Conservation (phyloP, 2,329 filamentous ascomycete species). For the Ilyonectria sp. region DNA sequence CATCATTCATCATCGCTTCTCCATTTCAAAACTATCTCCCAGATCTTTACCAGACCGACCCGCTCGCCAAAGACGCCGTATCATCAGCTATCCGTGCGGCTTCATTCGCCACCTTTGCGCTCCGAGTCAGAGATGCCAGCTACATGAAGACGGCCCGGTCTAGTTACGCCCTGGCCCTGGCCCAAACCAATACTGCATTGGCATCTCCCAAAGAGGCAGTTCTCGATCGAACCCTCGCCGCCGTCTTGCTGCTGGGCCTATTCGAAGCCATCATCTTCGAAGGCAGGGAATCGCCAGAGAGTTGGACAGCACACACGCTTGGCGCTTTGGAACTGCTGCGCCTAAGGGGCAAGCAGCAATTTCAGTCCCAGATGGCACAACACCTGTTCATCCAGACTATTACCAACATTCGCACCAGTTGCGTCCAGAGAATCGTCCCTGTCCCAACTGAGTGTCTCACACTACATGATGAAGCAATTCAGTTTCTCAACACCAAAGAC, state of each 20-base stretch:
- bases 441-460: slow-evolving; percentile 41
- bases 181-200: slow-evolving; percentile 36
- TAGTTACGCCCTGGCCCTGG: slow-evolving; percentile 41
- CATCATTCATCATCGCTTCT: slow-evolving; percentile 44
- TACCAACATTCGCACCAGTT: slow-evolving; percentile 48
- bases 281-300: slow-evolving; percentile 41
- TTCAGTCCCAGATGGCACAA: slow-evolving; percentile 37
- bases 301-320: slow-evolving; percentile 46
- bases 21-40: slow-evolving; percentile 46
- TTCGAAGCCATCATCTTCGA: slow-evolving; percentile 49
- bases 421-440: slow-evolving; percentile 41
- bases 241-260: slow-evolving; percentile 47
- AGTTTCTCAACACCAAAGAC: slow-evolving; percentile 33
- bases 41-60: slow-evolving; percentile 28
- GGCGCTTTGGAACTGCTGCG: slow-evolving; percentile 47
- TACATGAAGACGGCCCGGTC: slow-evolving; percentile 39
- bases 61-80: slow-evolving; percentile 34
- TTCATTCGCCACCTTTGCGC: slow-evolving; percentile 44
- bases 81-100: slow-evolving; percentile 43
- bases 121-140: slow-evolving; percentile 23
- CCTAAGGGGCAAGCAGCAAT: slow-evolving; percentile 42
- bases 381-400: slow-evolving; percentile 45
- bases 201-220: slow-evolving; percentile 37
- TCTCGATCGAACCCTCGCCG: slow-evolving; percentile 45
- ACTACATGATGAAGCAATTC: slow-evolving; percentile 29